phyloP scores from a whole-genome alignment of 305 asterid genomes.

The Caryopteris hybrid region DNA sequence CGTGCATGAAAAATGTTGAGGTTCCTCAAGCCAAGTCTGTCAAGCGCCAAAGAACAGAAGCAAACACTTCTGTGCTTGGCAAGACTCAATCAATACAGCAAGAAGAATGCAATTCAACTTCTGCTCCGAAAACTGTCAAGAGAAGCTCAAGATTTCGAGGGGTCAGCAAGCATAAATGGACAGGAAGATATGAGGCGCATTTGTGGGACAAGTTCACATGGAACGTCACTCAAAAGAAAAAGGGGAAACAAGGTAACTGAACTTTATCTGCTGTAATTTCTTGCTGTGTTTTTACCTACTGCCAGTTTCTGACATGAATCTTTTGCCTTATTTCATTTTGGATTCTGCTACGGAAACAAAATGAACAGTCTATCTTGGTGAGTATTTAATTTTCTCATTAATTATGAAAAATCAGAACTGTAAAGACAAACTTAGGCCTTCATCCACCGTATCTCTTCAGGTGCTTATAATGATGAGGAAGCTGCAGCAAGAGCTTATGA shows the following conservation, averaged over 20 bases:
- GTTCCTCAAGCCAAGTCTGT: slow-evolving; percentile 18
- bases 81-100: slow-evolving; percentile 18
- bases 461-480: slow-evolving; percentile 75
- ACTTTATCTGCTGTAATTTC: not conserved
- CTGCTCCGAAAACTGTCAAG: slow-evolving; percentile 40
- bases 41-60: slow-evolving; percentile 44
- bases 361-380: slow-evolving; percentile 62
- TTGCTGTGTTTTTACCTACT: not conserved
- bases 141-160: slow-evolving; percentile 70
- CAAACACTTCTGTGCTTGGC: slow-evolving; percentile 15
- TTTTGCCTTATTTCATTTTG: slow-evolving; percentile 21
- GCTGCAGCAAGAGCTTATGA: slow-evolving; percentile 77
- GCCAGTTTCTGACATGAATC: slow-evolving; percentile 9
- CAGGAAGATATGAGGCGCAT: slow-evolving; percentile 70
- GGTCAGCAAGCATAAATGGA: slow-evolving; percentile 64
- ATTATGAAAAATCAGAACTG: not conserved
- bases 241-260: slow-evolving; percentile 63
- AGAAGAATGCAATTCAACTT: slow-evolving; percentile 20
- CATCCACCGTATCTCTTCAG: slow-evolving; percentile 13
- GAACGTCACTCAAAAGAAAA: slow-evolving; percentile 66
- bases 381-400: slow-evolving; percentile 14
- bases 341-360: slow-evolving; percentile 13
- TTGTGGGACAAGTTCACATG: slow-evolving; percentile 77
- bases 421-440: slow-evolving; percentile 8
- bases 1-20: slow-evolving; percentile 1